Conservation (phyloP, 202 grass and related monocot genomes). For the Musa balbisiana region DNA sequence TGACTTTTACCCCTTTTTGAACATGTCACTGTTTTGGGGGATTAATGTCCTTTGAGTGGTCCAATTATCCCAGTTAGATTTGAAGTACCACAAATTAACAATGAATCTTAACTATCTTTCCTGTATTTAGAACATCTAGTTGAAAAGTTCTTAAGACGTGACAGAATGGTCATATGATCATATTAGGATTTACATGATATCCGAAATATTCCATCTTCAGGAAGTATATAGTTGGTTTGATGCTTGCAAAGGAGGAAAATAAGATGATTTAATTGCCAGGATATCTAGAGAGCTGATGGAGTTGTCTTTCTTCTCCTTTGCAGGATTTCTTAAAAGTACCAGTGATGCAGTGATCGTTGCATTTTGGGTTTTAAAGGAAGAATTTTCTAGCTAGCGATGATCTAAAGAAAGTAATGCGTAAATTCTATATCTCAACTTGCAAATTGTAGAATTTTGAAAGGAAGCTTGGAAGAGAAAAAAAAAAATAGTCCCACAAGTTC, state of each 20-base stretch:
- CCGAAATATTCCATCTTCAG: not conserved
- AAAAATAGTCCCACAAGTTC: not conserved
- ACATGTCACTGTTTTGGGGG: too few species aligned
- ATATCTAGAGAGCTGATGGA: constrained; percentile 25
- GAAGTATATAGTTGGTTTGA: constrained; percentile 17
- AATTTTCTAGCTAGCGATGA: constrained; percentile 24
- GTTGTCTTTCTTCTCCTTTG: constrained; percentile 26
- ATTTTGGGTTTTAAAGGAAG: constrained; percentile 16
- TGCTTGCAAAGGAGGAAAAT: constrained; percentile 17
- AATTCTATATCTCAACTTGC: constrained; percentile 10
- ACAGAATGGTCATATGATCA: not conserved
- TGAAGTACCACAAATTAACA: too few species aligned
- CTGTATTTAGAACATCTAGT: not conserved
- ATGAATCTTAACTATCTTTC: too few species aligned
- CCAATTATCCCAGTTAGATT: too few species aligned
- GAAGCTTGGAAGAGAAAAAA: constrained; percentile 15
- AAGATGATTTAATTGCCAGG: constrained; percentile 16
- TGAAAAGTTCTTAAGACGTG: not conserved
- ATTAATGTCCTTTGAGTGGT: too few species aligned
- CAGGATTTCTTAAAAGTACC: constrained; percentile 21
- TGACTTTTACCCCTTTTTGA: too few species aligned
- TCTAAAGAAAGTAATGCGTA: constrained; percentile 15
- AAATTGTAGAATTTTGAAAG: constrained; percentile 11
- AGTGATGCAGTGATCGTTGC: constrained; percentile 14
- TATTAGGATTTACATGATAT: not conserved